These are phyloP conservation scores for Fragilariopsis cylindrus DNA, from an alignment of 108 stramenopile genomes.

Conservation along the genomic window DNA sequence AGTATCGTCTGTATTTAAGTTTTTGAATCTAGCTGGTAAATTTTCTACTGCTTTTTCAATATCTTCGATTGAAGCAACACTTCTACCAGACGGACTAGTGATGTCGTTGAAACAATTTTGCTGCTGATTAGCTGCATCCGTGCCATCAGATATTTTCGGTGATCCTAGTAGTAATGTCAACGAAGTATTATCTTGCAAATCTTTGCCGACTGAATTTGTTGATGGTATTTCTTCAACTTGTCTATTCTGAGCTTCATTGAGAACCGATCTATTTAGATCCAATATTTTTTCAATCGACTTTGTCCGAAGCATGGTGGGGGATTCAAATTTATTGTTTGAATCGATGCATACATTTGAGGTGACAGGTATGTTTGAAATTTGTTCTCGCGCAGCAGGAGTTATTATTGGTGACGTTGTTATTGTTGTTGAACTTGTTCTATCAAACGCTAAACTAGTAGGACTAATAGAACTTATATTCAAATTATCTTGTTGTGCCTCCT, in stretches of 20 bases:
- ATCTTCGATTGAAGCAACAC: conserved; percentile 36
- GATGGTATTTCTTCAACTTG: background rate
- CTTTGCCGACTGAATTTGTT: background rate
- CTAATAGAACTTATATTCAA: no score
- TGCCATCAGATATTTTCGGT: no score
- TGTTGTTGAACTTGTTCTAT: background rate
- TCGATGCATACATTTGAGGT: no score
- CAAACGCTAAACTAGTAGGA: no score
- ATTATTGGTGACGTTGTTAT: background rate
- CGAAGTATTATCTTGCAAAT: background rate
- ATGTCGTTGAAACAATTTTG: no score
- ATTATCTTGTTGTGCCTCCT: background rate
- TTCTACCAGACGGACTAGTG: conserved; percentile 26
- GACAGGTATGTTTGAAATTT: no score
- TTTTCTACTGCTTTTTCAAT: conserved; percentile 29
- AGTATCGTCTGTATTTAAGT: background rate
- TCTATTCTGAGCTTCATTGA: background rate
- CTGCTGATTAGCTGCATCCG: no score
- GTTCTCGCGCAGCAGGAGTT: conserved; percentile 9
- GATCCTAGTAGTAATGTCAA: no score
- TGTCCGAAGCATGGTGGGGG: no score
- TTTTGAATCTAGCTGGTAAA: conserved; percentile 14
- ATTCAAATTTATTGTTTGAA: no score
- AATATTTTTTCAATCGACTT: no score
- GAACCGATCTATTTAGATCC: background rate